Conservation (phyloP, 768 basidiomycete species). For the Suillus clintonianus region DNA sequence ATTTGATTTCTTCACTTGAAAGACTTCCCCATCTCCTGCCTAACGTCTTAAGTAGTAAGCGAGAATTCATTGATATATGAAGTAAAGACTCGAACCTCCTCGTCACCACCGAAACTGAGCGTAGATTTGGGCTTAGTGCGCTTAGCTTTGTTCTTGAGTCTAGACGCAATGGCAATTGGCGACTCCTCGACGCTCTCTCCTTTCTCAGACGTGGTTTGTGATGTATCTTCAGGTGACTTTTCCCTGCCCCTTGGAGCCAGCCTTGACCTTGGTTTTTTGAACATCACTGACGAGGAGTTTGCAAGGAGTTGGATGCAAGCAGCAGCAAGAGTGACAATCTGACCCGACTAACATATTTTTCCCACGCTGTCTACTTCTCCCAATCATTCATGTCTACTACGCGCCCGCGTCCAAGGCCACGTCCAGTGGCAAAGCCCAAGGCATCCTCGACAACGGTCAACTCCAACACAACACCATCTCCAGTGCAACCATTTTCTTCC, state of each 20-base stretch:
- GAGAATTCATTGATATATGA: conserved; percentile 9
- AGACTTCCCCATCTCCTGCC: conserved; percentile 63
- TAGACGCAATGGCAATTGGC: conserved; percentile 61
- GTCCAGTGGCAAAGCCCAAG: conserved; percentile 37
- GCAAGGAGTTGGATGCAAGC: conserved; percentile 18
- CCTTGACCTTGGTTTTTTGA: conserved; percentile 46
- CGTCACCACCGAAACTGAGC: conserved; percentile 76
- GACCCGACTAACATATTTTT: conserved; percentile 10
- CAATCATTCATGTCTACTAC: conserved; percentile 30
- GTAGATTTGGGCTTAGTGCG: conserved; percentile 64
- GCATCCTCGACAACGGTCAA: conserved; percentile 13
- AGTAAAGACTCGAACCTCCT: conserved; percentile 51
- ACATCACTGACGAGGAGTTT: conserved; percentile 36
- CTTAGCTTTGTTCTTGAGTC: conserved; percentile 72
- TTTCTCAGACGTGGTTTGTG: conserved; percentile 17
- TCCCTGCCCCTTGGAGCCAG: conserved; percentile 43
- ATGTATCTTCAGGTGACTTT: conserved; percentile 15
- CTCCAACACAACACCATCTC: conserved; percentile 1
- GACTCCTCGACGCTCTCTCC: conserved; percentile 46
- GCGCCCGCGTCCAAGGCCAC: conserved; percentile 55
- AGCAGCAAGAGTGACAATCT: background rate
- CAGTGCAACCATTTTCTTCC: conserved; percentile 15
- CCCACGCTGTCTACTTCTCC: conserved; percentile 26
- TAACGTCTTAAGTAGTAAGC: conserved; percentile 34
- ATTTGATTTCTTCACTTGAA: conserved; percentile 80